Base-by-base conservation (phyloP, 345 rosid species). In the Arabis hirsuta region DNA sequence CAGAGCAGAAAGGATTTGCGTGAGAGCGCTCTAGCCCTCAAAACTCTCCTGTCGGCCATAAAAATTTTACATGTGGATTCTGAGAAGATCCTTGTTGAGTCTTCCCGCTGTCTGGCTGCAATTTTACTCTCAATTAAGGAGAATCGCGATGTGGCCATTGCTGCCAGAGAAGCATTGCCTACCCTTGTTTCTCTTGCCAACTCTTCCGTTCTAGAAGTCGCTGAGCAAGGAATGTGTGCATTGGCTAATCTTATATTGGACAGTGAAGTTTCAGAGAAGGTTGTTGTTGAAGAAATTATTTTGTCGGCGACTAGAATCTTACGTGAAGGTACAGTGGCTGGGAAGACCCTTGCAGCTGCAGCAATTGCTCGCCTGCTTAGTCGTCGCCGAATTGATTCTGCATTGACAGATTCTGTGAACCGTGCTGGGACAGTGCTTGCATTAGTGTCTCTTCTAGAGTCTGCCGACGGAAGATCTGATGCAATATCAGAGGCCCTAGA, bases 311-410 rank as follows among this genome's bases (percentile, higher is more conserved):
- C 99, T 51, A 86, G 92, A 79, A 85, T 96, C 72, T 80, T 96
- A 83, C 87, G 82, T 71, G 99, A 96, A 83, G 98, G 98, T 71
- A 81, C 96, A 13, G 81, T 87, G 73, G 78, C 91, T 72, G 98
- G 98, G 52, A 92, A 86, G 88, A 87, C 90, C 57, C 97, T 81
- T 80, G 99, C 97, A 62, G 98, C 99, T 70, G 97, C 99, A 55
- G 97, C 98, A 71, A 89, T 96, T 73, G 85, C 93, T 46, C 89
- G 99, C 50, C 83, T 92, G 67, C 95, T 96, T 43, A 86, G 86
- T 74, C 81, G 91, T 27, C 87, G 85, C 66, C 79, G 42, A 71
- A 85, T 92, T 58, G 90, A 88, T 86, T 50, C 78, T 76, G 75
- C 84, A 12, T 81, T 96, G 60, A 84, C 90, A 77, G 99, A 96